phyloP scores from a whole-genome alignment of 176 grass and related monocot species.

The Ampelocalamus luodianensis region DNA sequence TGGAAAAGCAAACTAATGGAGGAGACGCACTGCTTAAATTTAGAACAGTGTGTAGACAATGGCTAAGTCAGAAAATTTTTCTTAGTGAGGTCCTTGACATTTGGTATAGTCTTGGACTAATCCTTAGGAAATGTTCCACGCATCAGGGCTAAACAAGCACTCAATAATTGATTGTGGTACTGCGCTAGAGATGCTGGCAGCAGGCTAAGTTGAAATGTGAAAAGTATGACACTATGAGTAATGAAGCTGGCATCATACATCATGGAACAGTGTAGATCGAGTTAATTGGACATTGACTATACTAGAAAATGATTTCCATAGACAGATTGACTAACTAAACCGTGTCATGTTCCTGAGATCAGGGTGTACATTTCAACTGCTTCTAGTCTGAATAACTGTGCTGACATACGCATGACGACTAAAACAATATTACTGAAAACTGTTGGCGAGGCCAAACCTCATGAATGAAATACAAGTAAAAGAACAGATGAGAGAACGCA shows the following conservation, averaged over 20 bases:
- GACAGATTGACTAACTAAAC: background rate
- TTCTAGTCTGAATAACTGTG: background rate
- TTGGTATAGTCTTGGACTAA: background rate
- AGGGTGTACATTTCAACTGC: background rate
- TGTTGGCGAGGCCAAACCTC: background rate
- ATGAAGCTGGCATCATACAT: background rate
- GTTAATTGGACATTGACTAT: background rate
- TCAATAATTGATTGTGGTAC: background rate
- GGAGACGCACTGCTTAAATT: background rate
- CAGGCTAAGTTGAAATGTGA: background rate
- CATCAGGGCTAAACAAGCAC: background rate
- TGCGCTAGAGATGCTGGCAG: background rate
- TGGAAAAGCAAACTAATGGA: background rate
- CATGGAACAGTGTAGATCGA: background rate
- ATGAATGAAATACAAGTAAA: background rate
- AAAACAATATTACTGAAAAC: background rate
- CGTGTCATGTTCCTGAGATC: background rate
- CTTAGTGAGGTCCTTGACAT: background rate
- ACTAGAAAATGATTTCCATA: background rate
- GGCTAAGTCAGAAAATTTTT: background rate
- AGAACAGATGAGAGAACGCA: background rate
- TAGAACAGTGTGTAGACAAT: background rate
- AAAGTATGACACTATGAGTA: background rate
- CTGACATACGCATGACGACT: background rate
- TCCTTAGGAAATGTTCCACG: background rate